Evolutionary conservation across 2,329 filamentous ascomycete species (phyloP), one percentile per base, ranked within the genome.

Genomic region (Fusarium abutilonis): DNA sequence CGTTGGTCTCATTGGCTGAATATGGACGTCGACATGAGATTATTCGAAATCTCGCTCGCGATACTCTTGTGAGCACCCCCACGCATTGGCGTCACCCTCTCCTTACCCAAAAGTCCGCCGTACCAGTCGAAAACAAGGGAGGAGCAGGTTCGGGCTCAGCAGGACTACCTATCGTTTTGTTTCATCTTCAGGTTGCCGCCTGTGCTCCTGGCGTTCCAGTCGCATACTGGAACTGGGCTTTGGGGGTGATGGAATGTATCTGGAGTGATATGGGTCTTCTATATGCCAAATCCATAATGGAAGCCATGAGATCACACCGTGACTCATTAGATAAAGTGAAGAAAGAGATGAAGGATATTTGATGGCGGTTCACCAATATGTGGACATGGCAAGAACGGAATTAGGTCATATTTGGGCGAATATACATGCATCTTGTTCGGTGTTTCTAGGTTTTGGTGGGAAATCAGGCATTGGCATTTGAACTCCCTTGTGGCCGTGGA

Each of bases 201-300:
- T 82, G 80, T 54, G 81, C 80, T 4, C 79, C 79, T 0, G 79
- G 80, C 1, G 75, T 82, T 2, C 75, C 80, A 2, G 51, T 61
- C 1, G 72, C 74, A 8, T 76, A 78, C 50, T 81, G 77, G 73
- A 58, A 75, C 19, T 85, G 82, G 81, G 74, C 78, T 0, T 67
- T 81, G 47, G 73, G 70, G 14, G 72, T 80, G 15, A 70, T 83
- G 51, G 78, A 82, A 39, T 80, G 80, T 9, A 77, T 83, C 11
- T 84, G 80, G 79, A 72, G 75, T 44, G 77, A 80, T 38, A 79
- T 83, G 72, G 82, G 82, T 9, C 83, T 85, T 78, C 71, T 80
- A 31, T 79, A 83, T 60, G 82, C 81, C 2, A 75, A 76, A 51
- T 71, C 74, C 15, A 72, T 83, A 57, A 77, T 78, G 34, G 78